Conservation (phyloP, 202 grass and related monocot species). For the Elaeis oleifera region DNA sequence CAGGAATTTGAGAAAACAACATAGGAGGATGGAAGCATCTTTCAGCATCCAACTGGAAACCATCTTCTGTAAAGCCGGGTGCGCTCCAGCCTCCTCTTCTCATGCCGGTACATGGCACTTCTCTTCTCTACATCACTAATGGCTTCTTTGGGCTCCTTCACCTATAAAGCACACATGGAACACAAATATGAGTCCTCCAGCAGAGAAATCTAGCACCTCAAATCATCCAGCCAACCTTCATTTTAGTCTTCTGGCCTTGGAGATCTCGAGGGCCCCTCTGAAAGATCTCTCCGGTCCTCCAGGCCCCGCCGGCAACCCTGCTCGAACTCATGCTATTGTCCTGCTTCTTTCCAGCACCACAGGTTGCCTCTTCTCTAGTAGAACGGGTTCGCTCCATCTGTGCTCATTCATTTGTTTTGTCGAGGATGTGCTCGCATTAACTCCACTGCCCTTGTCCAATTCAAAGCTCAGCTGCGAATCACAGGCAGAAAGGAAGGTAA, state of each 20-base stretch:
- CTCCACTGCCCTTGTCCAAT: constrained; percentile 19
- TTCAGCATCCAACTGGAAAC: constrained; percentile 37
- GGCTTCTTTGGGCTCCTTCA: constrained; percentile 19
- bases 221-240: constrained; percentile 15
- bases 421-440: not conserved
- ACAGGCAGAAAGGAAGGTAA: no score
- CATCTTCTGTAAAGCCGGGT: constrained; percentile 17
- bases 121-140: constrained; percentile 11
- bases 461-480: constrained; percentile 40
- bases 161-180: constrained; percentile 1
- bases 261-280: constrained; percentile 37
- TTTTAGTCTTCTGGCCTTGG: constrained; percentile 24
- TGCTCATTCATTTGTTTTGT: constrained; percentile 12
- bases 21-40: not conserved
- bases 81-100: constrained; percentile 32
- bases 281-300: constrained; percentile 31
- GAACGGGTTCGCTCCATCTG: constrained; percentile 4
- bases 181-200: not conserved
- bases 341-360: not conserved
- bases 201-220: no score
- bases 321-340: not conserved
- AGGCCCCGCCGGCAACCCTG: constrained; percentile 16
- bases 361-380: not conserved
- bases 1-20: no score
- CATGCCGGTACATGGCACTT: constrained; percentile 9